These are phyloP conservation scores for Boechera retrofracta DNA, from an alignment of 345 rosid species.

Conservation along the genomic window DNA sequence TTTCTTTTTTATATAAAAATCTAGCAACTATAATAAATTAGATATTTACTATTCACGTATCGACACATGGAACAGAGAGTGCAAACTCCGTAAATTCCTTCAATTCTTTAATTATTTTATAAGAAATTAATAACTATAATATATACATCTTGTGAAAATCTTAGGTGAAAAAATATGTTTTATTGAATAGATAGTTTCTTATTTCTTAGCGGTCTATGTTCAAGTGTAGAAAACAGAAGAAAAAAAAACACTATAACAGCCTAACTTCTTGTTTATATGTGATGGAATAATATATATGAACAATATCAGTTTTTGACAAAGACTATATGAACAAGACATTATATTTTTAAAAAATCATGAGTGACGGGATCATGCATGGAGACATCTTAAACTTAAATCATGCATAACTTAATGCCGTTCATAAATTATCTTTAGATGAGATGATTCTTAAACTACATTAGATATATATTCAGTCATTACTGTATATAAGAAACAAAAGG, in stretches of 20 bases:
- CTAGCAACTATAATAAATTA: background rate
- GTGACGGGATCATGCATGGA: too few relatives aligned
- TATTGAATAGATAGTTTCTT: background rate
- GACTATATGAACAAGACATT: too few relatives aligned
- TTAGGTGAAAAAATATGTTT: background rate
- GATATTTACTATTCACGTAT: background rate
- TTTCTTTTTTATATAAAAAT: background rate
- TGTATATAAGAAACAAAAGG: background rate
- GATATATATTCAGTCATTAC: too few relatives aligned
- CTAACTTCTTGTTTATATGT: background rate
- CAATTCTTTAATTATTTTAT: background rate
- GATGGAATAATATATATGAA: background rate
- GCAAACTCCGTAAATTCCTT: conserved; percentile 3
- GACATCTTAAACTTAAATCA: too few relatives aligned
- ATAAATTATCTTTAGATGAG: too few relatives aligned
- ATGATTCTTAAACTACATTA: too few relatives aligned
- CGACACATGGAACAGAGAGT: conserved; percentile 2
- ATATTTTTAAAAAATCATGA: too few relatives aligned
- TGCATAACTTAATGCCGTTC: too few relatives aligned
- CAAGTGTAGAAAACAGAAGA: background rate
- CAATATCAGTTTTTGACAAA: background rate
- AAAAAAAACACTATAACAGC: background rate
- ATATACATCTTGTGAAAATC: background rate
- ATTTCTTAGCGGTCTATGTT: background rate
- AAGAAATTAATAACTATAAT: too few relatives aligned